Evolutionary conservation across 1,284 basidiomycete genomes (phyloP).

Genomic region (Leccinum ponderosum): DNA sequence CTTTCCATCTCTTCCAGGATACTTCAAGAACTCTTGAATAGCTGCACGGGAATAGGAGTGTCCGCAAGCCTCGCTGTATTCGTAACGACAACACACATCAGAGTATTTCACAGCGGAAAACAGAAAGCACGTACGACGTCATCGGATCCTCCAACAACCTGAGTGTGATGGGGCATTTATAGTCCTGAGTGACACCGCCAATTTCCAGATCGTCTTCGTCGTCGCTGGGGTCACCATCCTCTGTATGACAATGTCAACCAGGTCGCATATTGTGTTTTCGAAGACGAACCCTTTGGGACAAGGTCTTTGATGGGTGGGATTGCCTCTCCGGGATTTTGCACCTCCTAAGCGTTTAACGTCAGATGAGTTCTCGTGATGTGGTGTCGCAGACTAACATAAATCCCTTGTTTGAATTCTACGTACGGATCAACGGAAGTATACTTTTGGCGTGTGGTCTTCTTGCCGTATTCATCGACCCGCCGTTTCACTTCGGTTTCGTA

Average conservation of each 20-base stretch:
- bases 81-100: constrained; percentile 1
- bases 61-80: constrained; percentile 55
- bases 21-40: constrained; percentile 55
- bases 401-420: constrained; percentile 57
- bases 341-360: constrained; percentile 49
- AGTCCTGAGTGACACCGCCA: constrained; percentile 79
- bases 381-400: constrained; percentile 59
- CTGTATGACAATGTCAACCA: constrained; percentile 36
- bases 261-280: not conserved
- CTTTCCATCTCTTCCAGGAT: constrained; percentile 34
- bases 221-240: constrained; percentile 74
- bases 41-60: constrained; percentile 73
- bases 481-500: constrained; percentile 48
- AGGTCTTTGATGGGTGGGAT: constrained; percentile 80
- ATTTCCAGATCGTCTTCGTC: constrained; percentile 81
- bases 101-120: constrained; percentile 2
- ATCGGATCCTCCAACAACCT: constrained; percentile 64
- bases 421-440: constrained; percentile 68
- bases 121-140: constrained; percentile 59
- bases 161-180: constrained; percentile 78
- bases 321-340: constrained; percentile 59
- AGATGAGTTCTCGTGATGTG: constrained; percentile 2
- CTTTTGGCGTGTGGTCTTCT: constrained; percentile 71
- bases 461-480: constrained; percentile 48
- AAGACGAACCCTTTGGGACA: constrained; percentile 60